phyloP scores from a whole-genome alignment of 1,284 basidiomycete genomes.

The Heterobasidion annosum region DNA sequence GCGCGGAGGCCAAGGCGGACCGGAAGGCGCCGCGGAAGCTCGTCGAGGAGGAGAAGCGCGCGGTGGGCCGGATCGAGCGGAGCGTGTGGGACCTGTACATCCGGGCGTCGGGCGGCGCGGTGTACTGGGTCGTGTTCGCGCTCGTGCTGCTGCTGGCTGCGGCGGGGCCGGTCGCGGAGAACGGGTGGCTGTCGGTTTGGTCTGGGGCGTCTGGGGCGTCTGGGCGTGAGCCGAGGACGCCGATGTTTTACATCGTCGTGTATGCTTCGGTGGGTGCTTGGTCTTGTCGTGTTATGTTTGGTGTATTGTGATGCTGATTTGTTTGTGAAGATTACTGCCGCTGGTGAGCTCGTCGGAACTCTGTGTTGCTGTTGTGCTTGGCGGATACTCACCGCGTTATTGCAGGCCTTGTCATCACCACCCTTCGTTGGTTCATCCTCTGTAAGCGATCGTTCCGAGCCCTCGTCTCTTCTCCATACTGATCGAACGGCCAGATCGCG shows the following conservation, averaged over 20 bases:
- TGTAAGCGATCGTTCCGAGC: conserved; percentile 29
- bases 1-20: conserved; percentile 29
- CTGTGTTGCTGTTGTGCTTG: background rate
- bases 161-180: conserved; percentile 71
- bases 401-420: conserved; percentile 54
- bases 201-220: conserved; percentile 36
- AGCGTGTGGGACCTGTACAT: conserved; percentile 82
- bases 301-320: conserved; percentile 7
- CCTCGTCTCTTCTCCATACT: conserved; percentile 2
- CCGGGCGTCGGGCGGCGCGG: conserved; percentile 51
- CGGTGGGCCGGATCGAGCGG: conserved; percentile 71
- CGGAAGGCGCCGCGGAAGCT: conserved; percentile 77
- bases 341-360: conserved; percentile 20
- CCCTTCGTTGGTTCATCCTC: conserved; percentile 58
- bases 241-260: conserved; percentile 69
- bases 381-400: background rate
- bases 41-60: conserved; percentile 85
- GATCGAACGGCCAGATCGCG: conserved; percentile 34
- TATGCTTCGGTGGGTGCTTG: conserved; percentile 54
- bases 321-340: conserved; percentile 26
- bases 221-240: conserved; percentile 30
- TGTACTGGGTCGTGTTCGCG: conserved; percentile 71
- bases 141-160: conserved; percentile 55
- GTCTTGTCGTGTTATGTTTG: background rate
- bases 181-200: conserved; percentile 79